Evolutionary conservation across 495 filamentous ascomycete species (phyloP), one percentile per base, ranked within the genome.

Genomic region (Annulohypoxylon moriforme): DNA sequence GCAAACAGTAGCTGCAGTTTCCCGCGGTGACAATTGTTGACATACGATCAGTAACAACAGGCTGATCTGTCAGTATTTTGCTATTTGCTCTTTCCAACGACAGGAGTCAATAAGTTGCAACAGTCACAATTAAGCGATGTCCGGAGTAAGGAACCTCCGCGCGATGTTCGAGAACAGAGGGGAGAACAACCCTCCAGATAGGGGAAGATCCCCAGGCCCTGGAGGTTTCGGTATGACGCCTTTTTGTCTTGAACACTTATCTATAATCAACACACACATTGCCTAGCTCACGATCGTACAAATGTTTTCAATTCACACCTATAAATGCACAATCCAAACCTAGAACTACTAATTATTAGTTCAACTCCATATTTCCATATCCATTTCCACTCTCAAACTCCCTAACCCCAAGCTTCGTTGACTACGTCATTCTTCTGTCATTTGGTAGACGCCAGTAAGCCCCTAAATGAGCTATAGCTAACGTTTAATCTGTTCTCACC

Each of bases 111-210:
- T 46, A 24, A 69, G 56, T 73, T 68, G 73, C 78, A 71, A 73
- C 72, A 68, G 49, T 71, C 70, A 74, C 78, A 71, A 74, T 71
- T 59, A 46, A 68, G 36, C 49, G 73, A 86, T 85, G 83, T 84
- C 82, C 68, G 79, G 78, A 64, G 84, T 85, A 68, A 85, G 77
- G 78, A 93, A 91, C 82, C 88, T 97, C 66, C 88, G 93, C 62
- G 94, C 94, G 73, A 93, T 93, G 85, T 97, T 97, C 77, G 94
- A 97, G 84, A 90, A 88, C 71, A 89, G 87, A 75, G 86, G 85
- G 71, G 85, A 85, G 38, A 79, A 80, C 10, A 89, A 88, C 47
- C 88, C 91, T 59, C 90, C 91, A 33, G 89, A 91, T 64, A 89
- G 92, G 77, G 92, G 93, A 64, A 86, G 91, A 76, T 93, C 92